phyloP scores from a whole-genome alignment of 116 monocot species.

The Iris pallida region DNA sequence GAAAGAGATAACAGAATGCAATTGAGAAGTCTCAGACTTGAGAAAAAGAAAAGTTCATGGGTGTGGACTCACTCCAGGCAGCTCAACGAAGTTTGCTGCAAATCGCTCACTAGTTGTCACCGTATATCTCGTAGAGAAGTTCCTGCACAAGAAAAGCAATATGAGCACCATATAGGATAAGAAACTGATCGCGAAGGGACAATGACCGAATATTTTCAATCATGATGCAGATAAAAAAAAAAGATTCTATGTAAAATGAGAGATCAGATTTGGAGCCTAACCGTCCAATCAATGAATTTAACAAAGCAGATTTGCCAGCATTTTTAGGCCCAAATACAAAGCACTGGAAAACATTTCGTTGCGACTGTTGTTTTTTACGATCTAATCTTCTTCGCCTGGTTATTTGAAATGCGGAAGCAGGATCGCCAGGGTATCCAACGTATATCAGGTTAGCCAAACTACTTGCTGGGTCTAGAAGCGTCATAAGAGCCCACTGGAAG shows the following conservation, averaged over 20 bases:
- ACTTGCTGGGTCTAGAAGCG: constrained; percentile 70
- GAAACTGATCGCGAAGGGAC: not conserved
- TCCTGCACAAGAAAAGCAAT: constrained; percentile 31
- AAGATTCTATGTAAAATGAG: constrained; percentile 1
- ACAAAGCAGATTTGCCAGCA: constrained; percentile 79
- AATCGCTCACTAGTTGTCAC: constrained; percentile 55
- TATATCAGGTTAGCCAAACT: constrained; percentile 85
- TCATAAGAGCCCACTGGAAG: constrained; percentile 96
- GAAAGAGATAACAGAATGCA: too few species aligned
- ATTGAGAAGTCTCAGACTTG: too few species aligned
- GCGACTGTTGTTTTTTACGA: constrained; percentile 70
- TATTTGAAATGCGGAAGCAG: constrained; percentile 65
- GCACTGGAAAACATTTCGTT: constrained; percentile 83
- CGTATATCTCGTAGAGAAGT: constrained; percentile 58
- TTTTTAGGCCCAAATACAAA: constrained; percentile 89
- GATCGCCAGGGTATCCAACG: constrained; percentile 81
- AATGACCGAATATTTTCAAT: not conserved
- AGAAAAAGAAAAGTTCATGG: not conserved
- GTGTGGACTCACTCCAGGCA: constrained; percentile 53
- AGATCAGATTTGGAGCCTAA: constrained; percentile 4
- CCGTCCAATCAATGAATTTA: constrained; percentile 82
- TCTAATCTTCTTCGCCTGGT: constrained; percentile 73
- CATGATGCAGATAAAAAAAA: not conserved
- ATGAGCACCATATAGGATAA: constrained; percentile 1
- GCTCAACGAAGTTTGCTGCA: constrained; percentile 78